Conservation (phyloP, 805 yeast genomes). For the Cephaloascus albidus region DNA sequence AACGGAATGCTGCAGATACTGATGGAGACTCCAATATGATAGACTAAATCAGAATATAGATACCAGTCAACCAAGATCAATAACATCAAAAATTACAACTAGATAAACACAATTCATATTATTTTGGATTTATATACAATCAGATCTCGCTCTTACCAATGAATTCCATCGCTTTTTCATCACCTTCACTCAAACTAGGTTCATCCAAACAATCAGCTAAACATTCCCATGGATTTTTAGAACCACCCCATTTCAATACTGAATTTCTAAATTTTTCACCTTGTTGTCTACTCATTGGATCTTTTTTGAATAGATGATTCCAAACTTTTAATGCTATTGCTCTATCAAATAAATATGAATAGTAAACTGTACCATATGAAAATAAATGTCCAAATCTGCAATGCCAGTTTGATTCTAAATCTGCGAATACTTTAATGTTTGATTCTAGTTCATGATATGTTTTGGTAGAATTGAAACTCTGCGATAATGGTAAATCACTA, state of each 20-base stretch:
- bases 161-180: conserved; percentile 54
- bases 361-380: conserved; percentile 91
- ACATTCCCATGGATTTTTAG: conserved; percentile 81
- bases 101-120: conserved; percentile 6
- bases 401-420: conserved; percentile 74
- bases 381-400: conserved; percentile 90
- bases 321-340: conserved; percentile 87
- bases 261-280: conserved; percentile 68
- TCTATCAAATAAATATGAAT: conserved; percentile 83
- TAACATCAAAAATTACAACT: conserved; percentile 4
- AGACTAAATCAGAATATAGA: background rate
- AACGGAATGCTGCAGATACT: background rate
- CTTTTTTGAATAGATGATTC: conserved; percentile 55
- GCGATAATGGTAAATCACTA: conserved; percentile 11
- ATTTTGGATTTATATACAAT: background rate
- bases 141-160: conserved; percentile 8
- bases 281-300: conserved; percentile 64
- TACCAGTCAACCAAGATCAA: conserved; percentile 5
- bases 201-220: conserved; percentile 70
- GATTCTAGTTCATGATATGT: conserved; percentile 62
- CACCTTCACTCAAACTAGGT: conserved; percentile 56
- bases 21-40: too few relatives aligned
- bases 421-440: conserved; percentile 53
- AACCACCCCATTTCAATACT: conserved; percentile 89
- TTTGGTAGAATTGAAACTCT: conserved; percentile 44